Evolutionary conservation across 345 rosid genomes (phyloP).

Genomic region (Euphorbia tirucalli): DNA sequence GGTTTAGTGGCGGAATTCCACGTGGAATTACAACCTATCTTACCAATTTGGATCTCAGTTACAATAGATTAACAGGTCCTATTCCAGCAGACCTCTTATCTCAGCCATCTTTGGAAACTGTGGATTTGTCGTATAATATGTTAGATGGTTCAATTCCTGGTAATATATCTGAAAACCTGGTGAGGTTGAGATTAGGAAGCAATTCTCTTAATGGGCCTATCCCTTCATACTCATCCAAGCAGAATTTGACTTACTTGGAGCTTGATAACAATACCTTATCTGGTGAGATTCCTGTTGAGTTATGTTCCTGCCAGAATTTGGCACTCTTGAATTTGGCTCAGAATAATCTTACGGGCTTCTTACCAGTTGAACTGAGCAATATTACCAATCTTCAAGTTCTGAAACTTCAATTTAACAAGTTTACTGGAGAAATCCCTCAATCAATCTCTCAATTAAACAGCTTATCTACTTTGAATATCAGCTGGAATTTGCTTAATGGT

Average conservation of each 20-base stretch:
- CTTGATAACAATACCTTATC: slow-evolving; percentile 59
- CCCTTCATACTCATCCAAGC: slow-evolving; percentile 30
- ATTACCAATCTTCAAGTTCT: slow-evolving; percentile 52
- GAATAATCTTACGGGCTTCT: slow-evolving; percentile 42
- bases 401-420: slow-evolving; percentile 48
- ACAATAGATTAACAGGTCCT: slow-evolving; percentile 39
- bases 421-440: slow-evolving; percentile 52
- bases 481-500: slow-evolving; percentile 61
- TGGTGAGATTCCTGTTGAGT: slow-evolving; percentile 41
- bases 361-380: slow-evolving; percentile 43
- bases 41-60: slow-evolving; percentile 55
- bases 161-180: slow-evolving; percentile 36
- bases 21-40: slow-evolving; percentile 46
- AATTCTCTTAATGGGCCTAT: slow-evolving; percentile 41
- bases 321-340: slow-evolving; percentile 56
- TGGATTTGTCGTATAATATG: slow-evolving; percentile 58
- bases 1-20: slow-evolving; percentile 48
- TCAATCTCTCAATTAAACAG: slow-evolving; percentile 24
- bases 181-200: slow-evolving; percentile 72
- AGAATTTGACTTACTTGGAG: slow-evolving; percentile 56
- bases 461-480: slow-evolving; percentile 43
- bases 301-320: slow-evolving; percentile 44
- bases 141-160: slow-evolving; percentile 49
- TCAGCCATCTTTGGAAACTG: slow-evolving; percentile 25
- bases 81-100: slow-evolving; percentile 53